Conservation (phyloP, 148 eudicot species). For the Mesembryanthemum crystallinum region DNA sequence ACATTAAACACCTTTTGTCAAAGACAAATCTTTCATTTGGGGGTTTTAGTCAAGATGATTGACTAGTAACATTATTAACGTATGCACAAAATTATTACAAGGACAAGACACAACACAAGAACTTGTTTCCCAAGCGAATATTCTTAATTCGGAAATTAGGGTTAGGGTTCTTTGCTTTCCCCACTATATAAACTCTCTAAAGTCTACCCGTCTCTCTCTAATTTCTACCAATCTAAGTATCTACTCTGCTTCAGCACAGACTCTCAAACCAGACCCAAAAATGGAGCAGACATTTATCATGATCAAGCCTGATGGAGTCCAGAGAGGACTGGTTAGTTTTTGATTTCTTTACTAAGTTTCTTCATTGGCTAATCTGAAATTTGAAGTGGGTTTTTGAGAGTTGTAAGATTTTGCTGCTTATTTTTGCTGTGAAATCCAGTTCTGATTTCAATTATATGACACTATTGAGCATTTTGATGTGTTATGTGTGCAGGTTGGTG, state of each 20-base stretch:
- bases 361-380: neutral
- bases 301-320: slow-evolving; percentile 89
- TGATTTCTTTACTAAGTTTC: no score
- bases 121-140: neutral
- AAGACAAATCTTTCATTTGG: neutral
- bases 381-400: slow-evolving; percentile 8
- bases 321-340: slow-evolving; percentile 61
- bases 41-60: no score
- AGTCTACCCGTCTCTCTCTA: neutral
- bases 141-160: slow-evolving; percentile 19
- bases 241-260: neutral
- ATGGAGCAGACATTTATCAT: slow-evolving; percentile 87
- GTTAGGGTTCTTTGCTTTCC: slow-evolving; percentile 15
- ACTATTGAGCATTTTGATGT: neutral
- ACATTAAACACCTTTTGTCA: no score
- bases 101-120: no score
- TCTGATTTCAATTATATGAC: neutral
- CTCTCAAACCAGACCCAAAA: neutral
- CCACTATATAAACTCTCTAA: slow-evolving; percentile 16
- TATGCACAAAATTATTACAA: neutral
- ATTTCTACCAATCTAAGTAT: neutral
- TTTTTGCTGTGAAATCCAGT: neutral
- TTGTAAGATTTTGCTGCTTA: neutral
- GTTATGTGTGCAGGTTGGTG: slow-evolving; percentile 55
- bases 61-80: neutral